Conservation (phyloP, 257 asterid species). For the Orobanche coerulescens region DNA sequence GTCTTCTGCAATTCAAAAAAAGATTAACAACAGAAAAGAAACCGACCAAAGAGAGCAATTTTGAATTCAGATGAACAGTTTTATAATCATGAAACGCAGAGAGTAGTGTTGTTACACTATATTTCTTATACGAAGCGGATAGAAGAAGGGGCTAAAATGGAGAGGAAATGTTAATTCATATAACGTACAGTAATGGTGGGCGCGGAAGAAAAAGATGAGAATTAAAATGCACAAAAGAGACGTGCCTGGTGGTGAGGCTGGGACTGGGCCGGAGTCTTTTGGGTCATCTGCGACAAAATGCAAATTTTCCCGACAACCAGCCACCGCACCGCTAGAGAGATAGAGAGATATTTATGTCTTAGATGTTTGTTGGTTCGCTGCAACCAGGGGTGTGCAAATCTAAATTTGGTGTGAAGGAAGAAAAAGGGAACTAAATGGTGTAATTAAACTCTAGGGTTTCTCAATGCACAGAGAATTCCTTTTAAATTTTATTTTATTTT, state of each 20-base stretch:
- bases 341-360: slow-evolving; percentile 21
- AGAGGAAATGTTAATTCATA: background rate
- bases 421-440: background rate
- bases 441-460: background rate
- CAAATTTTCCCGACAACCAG: slow-evolving; percentile 16
- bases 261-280: slow-evolving; percentile 34
- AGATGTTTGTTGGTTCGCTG: slow-evolving; percentile 28
- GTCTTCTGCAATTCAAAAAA: slow-evolving; percentile 52
- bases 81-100: background rate
- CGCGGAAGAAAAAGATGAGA: slow-evolving; percentile 5
- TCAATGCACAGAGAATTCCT: too few species aligned
- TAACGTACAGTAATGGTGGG: background rate
- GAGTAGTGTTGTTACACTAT: background rate
- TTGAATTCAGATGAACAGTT: slow-evolving; percentile 5
- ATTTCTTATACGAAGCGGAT: background rate
- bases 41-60: background rate
- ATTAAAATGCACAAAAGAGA: slow-evolving; percentile 21
- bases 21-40: background rate
- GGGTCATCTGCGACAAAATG: slow-evolving; percentile 30
- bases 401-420: background rate
- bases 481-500: too few species aligned
- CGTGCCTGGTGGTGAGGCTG: slow-evolving; percentile 27
- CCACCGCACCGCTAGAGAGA: background rate
- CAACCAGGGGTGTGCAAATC: slow-evolving; percentile 1
- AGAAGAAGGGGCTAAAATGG: background rate